Base-by-base conservation (phyloP, 495 filamentous ascomycete genomes). In the Penicillium antarcticum region DNA sequence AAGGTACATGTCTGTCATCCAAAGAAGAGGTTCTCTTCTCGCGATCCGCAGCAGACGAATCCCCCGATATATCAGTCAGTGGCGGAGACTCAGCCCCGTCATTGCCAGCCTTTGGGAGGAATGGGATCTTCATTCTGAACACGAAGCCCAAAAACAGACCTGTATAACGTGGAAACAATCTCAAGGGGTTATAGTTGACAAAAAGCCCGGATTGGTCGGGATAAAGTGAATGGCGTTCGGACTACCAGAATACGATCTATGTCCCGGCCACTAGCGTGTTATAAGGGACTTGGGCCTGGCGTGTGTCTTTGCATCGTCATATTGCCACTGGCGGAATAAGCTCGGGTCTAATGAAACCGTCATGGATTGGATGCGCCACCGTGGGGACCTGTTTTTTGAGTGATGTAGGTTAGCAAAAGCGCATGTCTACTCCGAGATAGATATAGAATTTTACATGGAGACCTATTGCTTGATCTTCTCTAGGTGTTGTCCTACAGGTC, bases 1-100 rank as follows among this genome's bases (percentile, higher is more conserved):
- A 67, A 2, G 65, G 70, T 1, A 76, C 57, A 3, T 55, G 65
- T 2, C 61, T 57, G 24, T 78, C 69, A 11, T 68, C 54, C n/a
- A 56, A 26, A 1, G 35, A 52, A 26, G 48, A 48, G 31, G 45
- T 55, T 21, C 55, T 51, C 38, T 62, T 62, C 37, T 55, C 52
- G 1, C 39, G 48, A 14, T 53, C 47, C 1, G 18, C 40, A 8
- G 33, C 18, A 5, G 40, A 41, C 3, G 43, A 51, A 12, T 34
- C 48, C 3, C 21, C 48, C 5, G 55, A 43, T 1, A 53, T 2
- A 33, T 62, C 59, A 3, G 52, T 58, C 45, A 45, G 19, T 18
- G 55, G 55, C 10, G 58, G 52, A 10, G 55, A 62, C 18, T 26
- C n/a, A 11, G 1, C 16, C 1, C 12, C 26, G n/a, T 41, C 29